Conservation (phyloP, 2,329 filamentous ascomycete species). For the Berkeleyomyces basicola region DNA sequence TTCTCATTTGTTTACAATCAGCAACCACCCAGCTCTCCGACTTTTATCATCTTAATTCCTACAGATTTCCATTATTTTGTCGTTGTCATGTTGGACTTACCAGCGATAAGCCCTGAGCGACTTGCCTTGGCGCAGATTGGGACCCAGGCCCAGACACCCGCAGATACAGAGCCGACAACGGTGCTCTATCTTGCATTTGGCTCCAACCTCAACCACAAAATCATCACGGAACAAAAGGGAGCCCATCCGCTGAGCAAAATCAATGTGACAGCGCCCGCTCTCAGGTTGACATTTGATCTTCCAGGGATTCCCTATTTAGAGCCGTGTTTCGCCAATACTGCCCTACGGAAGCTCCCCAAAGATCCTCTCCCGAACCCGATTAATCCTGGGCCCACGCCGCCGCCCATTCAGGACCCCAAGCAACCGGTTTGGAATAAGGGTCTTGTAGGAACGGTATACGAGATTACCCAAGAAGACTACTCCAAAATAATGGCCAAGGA, state of each 20-base stretch:
- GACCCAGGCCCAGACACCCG: slow-evolving; percentile 16
- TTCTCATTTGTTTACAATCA: background rate
- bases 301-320: slow-evolving; percentile 74
- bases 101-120: slow-evolving; percentile 22
- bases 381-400: slow-evolving; percentile 10
- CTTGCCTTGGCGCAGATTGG: slow-evolving; percentile 20
- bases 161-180: slow-evolving; percentile 23
- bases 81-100: background rate
- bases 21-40: too few relatives aligned
- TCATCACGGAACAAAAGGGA: slow-evolving; percentile 60
- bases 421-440: slow-evolving; percentile 52
- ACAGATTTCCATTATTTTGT: background rate
- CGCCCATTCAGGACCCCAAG: slow-evolving; percentile 10
- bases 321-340: slow-evolving; percentile 81
- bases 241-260: slow-evolving; percentile 68
- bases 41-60: too few relatives aligned
- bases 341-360: slow-evolving; percentile 37
- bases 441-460: slow-evolving; percentile 85
- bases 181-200: slow-evolving; percentile 79
- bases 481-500: slow-evolving; percentile 78
- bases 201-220: slow-evolving; percentile 68
- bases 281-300: slow-evolving; percentile 71
- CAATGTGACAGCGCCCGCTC: slow-evolving; percentile 64
- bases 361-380: slow-evolving; percentile 19
- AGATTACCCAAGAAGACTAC: slow-evolving; percentile 73